Evolutionary conservation across 805 yeast species (phyloP), one percentile per base, ranked within the genome.

Genomic region (Saturnispora diversa): DNA sequence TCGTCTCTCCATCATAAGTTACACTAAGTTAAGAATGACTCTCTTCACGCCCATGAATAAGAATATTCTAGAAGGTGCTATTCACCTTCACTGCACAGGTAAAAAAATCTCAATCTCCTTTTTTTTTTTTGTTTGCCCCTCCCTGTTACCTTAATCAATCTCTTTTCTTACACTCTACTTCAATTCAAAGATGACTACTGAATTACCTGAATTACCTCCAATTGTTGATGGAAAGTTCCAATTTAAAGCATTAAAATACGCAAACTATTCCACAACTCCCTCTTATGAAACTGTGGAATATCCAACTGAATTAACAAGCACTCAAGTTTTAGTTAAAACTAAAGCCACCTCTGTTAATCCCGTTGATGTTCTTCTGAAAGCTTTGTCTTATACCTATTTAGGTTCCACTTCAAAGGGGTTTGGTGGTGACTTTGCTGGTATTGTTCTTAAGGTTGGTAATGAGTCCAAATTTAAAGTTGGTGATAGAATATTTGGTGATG

Each of bases 371-470:
- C 5, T 49, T 8, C 17, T 51, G 3, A 40, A 44, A 12, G 37
- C 30, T 3, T 17, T 48, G 1, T 20, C 46, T 21, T 42, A 38
- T 10, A 16, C 32, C 7, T 40, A 33, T 9, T n/a, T 43, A n/a
- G 48, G 50, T 2, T 21, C 46, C 2, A 35, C 32, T 7, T 10
- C 16, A 6, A 54, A 51, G 23, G 47, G 45, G 9, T 41, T 41
- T 35, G 58, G 56, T 15, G 45, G 48, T 25, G 60, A 56, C 39
- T 54, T 48, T 39, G n/a, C 55, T 2, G 59, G 58, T 36, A 33
- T 36, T 6, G 45, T 55, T 10, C 29, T 50, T 5, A 45, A 51
- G 28, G 44, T 50, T 12, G 58, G 59, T 12, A 17, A 47, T 1
- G 35, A 47, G 6, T 37, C 47, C 1, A 43, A 25, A 20, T 50